Evolutionary conservation across 1,284 basidiomycete species (phyloP), one percentile per base, ranked within the genome.

Genomic region (Paramarasmius palmivorus): DNA sequence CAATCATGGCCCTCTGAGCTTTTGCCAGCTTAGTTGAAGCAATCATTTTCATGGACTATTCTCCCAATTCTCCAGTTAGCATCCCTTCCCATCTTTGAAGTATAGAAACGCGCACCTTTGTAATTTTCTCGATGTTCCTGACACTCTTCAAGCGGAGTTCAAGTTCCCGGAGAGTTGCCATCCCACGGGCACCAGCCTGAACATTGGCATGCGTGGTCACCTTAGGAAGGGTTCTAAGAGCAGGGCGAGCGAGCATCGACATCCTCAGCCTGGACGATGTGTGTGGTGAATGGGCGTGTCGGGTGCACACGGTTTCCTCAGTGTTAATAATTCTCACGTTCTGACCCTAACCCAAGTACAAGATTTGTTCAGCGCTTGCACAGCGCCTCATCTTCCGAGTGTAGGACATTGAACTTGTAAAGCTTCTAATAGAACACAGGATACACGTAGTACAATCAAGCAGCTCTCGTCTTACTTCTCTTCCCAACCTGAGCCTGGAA

Each of bases 31-130:
- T 96, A 57, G 95, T 98, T 52, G 96, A 97, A 56, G 96, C 97
- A 82, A 98, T 97, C 84, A 95, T 93, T 83, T 98, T 98, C 96
- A 98, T 99, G 54, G 95, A 98, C 93, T 97, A 66, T n/a, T n/a
- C n/a, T n/a, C 34, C 53, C 29, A 25, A 26, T 17, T 37, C 45
- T 23, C 23, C 45, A 4, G 57, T 37, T 29, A 42, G 40, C 34
- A 54, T 15, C 22, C 42, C n/a, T 14, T 49, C 22, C 41, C 38
- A 41, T 50, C 47, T 19, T 38, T 55, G 46, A 41, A 51, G n/a
- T n/a, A 45, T 17, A 39, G 35, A 49, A 46, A 54, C 54, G 73
- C 85, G 57, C 65, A 95, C 93, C 82, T 96, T 95, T 61, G 95
- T 98, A 80, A 97, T 98, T 91, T 98, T 97, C 83, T 96, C 93